Percentiles rank a stretch among this genome's conserved stretches.
Evolutionary conservation across 441 rosid genomes (phyloP).

Genomic region (Adansonia madagascariensis): DNA sequence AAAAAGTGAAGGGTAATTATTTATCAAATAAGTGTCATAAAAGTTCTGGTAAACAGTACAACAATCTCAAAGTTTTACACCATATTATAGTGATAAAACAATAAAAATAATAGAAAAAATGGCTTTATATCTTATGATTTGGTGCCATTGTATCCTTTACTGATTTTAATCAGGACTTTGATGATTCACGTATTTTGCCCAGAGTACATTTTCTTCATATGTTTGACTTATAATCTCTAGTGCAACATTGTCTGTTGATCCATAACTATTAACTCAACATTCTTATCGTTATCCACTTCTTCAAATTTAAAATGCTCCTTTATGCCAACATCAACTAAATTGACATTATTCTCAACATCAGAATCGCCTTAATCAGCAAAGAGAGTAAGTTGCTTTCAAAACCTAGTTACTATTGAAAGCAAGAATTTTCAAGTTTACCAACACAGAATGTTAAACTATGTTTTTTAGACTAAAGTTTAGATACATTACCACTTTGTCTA

Average conservation of each 20-base stretch:
- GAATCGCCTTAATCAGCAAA: slow-evolving; percentile 19
- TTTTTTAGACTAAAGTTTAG: slow-evolving; percentile 32
- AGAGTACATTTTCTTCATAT: slow-evolving; percentile 28
- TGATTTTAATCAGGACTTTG: slow-evolving; percentile 31
- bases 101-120: neutral
- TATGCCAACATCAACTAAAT: slow-evolving; percentile 26
- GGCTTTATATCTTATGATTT: slow-evolving; percentile 36
- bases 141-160: slow-evolving; percentile 23
- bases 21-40: neutral
- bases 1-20: neutral
- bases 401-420: slow-evolving; percentile 34
- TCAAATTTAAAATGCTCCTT: slow-evolving; percentile 26
- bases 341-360: slow-evolving; percentile 27
- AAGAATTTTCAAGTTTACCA: slow-evolving; percentile 33
- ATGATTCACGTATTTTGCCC: slow-evolving; percentile 31
- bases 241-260: slow-evolving; percentile 17
- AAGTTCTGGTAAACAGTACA: neutral
- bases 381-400: slow-evolving; percentile 29
- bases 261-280: slow-evolving; percentile 30
- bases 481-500: slow-evolving; percentile 29
- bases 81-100: neutral
- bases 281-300: slow-evolving; percentile 27
- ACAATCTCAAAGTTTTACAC: neutral
- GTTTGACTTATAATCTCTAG: slow-evolving; percentile 26
- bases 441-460: slow-evolving; percentile 23